Evolutionary conservation across 1,284 basidiomycete genomes (phyloP).

Genomic region (Ustilago loliicola): DNA sequence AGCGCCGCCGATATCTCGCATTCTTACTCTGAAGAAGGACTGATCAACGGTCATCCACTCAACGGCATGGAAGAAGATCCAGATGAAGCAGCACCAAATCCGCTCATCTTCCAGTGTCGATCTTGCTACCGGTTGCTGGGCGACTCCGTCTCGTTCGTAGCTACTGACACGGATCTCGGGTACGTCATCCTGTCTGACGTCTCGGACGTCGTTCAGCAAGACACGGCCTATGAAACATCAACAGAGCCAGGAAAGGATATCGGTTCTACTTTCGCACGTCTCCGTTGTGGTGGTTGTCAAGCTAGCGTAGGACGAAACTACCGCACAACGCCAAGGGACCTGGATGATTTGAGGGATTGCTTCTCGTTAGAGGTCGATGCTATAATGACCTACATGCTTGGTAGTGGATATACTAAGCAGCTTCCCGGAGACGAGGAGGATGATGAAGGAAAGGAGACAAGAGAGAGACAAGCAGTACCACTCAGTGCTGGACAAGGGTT

Average conservation of each 20-base stretch:
- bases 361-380: conserved; percentile 47
- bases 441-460: not conserved
- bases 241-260: conserved; percentile 43
- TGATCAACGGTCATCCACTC: not conserved
- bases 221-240: conserved; percentile 30
- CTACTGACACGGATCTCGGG: conserved; percentile 48
- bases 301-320: conserved; percentile 46
- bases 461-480: not conserved
- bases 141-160: conserved; percentile 52
- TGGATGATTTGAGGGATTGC: conserved; percentile 51
- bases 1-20: not conserved
- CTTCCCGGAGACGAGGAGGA: conserved; percentile 14
- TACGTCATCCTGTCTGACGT: conserved; percentile 54
- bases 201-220: conserved; percentile 38
- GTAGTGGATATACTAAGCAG: conserved; percentile 26
- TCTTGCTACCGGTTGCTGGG: conserved; percentile 47
- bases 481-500: not conserved
- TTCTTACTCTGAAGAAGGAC: not conserved
- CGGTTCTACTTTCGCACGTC: conserved; percentile 41
- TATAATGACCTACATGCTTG: conserved; percentile 36
- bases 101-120: conserved; percentile 56
- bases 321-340: conserved; percentile 44
- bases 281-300: conserved; percentile 47
- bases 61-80: not conserved
- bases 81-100: conserved; percentile 20